A percentile compares a stretch with the other conserved stretches of the same genome.
phyloP scores from a whole-genome alignment of 2,329 filamentous ascomycete genomes.

The Fusarium pseudoanthophilum region DNA sequence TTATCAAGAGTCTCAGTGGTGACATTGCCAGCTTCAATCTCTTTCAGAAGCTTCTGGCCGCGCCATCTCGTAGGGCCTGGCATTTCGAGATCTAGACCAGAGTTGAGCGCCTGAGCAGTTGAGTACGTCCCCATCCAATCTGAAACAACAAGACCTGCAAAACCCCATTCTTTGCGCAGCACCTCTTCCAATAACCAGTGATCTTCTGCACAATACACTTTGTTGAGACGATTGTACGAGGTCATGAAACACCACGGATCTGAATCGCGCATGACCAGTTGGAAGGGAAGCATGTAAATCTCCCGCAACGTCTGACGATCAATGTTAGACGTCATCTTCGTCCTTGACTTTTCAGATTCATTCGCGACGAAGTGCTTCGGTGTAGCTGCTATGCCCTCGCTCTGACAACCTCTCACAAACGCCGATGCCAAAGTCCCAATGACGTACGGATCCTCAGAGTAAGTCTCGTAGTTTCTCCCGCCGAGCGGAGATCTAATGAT shows the following conservation, averaged over 20 bases:
- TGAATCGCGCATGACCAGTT: slow-evolving; percentile 3
- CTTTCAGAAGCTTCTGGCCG: neutral
- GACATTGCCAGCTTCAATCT: neutral
- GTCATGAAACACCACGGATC: slow-evolving; percentile 22
- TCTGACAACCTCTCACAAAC: slow-evolving; percentile 9
- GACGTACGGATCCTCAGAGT: slow-evolving; percentile 4
- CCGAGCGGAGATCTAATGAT: slow-evolving; percentile 10
- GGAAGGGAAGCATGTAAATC: slow-evolving; percentile 8
- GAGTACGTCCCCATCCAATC: slow-evolving; percentile 19
- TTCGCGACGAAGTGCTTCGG: slow-evolving; percentile 18
- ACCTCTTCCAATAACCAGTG: neutral
- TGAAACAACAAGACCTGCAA: neutral
- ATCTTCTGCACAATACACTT: neutral
- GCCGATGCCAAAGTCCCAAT: neutral
- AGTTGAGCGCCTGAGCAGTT: neutral
- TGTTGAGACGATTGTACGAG: slow-evolving; percentile 1
- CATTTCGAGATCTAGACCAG: slow-evolving; percentile 14
- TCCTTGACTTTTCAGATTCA: slow-evolving; percentile 1
- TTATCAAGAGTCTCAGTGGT: neutral
- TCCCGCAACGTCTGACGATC: slow-evolving; percentile 5
- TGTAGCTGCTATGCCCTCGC: neutral
- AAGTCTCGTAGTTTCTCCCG: slow-evolving; percentile 12
- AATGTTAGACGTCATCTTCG: slow-evolving; percentile 11
- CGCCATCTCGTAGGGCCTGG: slow-evolving; percentile 8
- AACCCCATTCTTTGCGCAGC: neutral